These are phyloP conservation scores for Nitzschia putrida DNA, from an alignment of 108 stramenopile genomes.

Conservation along the genomic window DNA sequence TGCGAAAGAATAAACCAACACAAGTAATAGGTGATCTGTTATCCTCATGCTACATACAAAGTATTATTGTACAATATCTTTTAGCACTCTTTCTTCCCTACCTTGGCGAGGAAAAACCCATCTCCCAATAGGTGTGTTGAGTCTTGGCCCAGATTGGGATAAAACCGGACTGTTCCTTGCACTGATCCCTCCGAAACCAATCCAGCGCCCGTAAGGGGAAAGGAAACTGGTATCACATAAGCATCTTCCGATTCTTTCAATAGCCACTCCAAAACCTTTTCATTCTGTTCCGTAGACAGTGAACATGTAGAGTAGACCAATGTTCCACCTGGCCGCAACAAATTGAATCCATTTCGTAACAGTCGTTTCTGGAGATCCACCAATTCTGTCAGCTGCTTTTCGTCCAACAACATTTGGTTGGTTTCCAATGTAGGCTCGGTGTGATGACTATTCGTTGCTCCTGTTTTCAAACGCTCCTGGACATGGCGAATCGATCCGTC, in stretches of 20 bases:
- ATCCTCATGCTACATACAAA: not conserved
- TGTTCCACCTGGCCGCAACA: constrained; percentile 74
- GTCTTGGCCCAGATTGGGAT: constrained; percentile 39
- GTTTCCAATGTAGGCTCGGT: not conserved
- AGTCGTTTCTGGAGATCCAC: constrained; percentile 79
- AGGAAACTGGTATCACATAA: constrained; percentile 56
- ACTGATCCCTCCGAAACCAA: constrained; percentile 48
- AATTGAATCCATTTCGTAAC: constrained; percentile 70
- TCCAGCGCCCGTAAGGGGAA: constrained; percentile 17
- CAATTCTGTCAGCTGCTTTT: constrained; percentile 54
- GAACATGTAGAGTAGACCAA: constrained; percentile 94
- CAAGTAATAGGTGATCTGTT: too few relatives aligned
- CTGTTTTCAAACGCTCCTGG: constrained; percentile 36
- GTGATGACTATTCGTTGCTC: not conserved
- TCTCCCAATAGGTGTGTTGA: constrained; percentile 39
- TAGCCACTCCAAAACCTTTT: constrained; percentile 81
- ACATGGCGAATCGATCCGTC: constrained; percentile 88
- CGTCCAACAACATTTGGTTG: constrained; percentile 43
- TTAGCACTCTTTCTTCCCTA: constrained; percentile 28
- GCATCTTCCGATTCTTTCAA: constrained; percentile 48
- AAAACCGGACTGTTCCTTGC: constrained; percentile 61
- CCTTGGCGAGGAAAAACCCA: constrained; percentile 72
- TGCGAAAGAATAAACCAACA: not conserved
- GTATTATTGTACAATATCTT: not conserved
- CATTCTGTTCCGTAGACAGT: constrained; percentile 84